Base-by-base conservation (phyloP, 2,329 filamentous ascomycete genomes). In the Aspergillus brunneoviolaceus region DNA sequence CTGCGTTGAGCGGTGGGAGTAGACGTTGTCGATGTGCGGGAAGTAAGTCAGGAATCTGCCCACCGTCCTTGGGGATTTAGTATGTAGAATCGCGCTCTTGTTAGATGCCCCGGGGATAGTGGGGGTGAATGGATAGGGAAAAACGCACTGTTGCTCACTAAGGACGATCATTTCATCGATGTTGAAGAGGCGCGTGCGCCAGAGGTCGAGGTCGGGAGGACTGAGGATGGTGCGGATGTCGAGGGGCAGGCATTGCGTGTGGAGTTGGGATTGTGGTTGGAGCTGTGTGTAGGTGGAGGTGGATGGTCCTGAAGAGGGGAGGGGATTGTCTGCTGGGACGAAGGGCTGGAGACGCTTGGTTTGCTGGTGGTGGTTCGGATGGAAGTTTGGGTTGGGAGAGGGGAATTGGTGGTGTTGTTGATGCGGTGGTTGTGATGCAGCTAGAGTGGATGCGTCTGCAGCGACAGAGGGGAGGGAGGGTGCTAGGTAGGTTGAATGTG, bases 1-100 rank as follows among this genome's bases (percentile, higher is more conserved):
- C 72, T 93, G 90, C 2, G 90, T 92, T 1, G 90, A 92, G 63
- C 90, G 88, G 76, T 92, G 90, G 27, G 90, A 93, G 76, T 92
- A 94, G 67, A 93, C 85, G 72, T 93, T 93, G 78, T 93, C 90
- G 66, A 94, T 84, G 74, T 93, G 90, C 0, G 90, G 89, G 69
- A 92, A 93, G 75, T 93, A 94, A 6, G 85, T 91, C 69, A 91
- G 85, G 71, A 90, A 92, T 70, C 88, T 91, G 50, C 21, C 27
- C 16, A 5, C 6, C 10, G 35, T 12, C 10, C 25, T 29, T 51
- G 48, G 48, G 29, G 58, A 56, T 25, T 60, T 33, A 11, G 23
- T 19, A 19, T 19, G 19, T 19, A 19, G 19, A 19, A 19, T 19
- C 19, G 19, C 19, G 19, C 19, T 19, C 19, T 19, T 19, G 19